Evolutionary conservation across 1,139 yeast genomes (phyloP), one percentile per base, ranked within the genome.

Genomic region (Arxiozyma slooffiae): DNA sequence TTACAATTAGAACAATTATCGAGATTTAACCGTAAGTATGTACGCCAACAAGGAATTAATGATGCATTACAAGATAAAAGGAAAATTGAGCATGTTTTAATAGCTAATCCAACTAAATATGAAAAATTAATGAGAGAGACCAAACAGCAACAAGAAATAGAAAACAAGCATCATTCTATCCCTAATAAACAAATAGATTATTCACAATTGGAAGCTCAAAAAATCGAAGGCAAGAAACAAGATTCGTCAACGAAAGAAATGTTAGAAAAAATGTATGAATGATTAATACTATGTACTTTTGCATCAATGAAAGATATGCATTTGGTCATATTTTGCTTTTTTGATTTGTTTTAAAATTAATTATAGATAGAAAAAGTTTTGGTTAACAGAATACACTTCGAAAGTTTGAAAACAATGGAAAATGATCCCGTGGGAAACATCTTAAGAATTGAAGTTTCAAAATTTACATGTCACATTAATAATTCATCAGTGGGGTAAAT

Each of bases 31-130:
- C 55, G 66, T 43, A 57, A 54, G n/a, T 53, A 57, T n/a, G 62
- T 66, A 14, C 54, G 52, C 36, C 50, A 54, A 42, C 48, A 54
- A 43, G 67, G 68, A 2, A 53, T 62, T 6, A 53, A 58, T 44
- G 66, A 62, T 52, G 60, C 58, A 46, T 52, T 56, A 11, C 61
- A 55, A 39, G 55, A 62, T 50, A 54, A 52, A 11, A 52, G 60
- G 22, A 63, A 64, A 44, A 46, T 58, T 2, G 53, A 57, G 26
- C 66, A 66, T 49, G 68, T 66, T 1, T 48, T 65, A 17, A 61
- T 63, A 30, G 70, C 70, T 4, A 66, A 67, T 47, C 70, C 70
- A 4, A 67, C 70, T 1, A 61, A 60, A 51, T 59, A 60, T 48
- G 67, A 64, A 48, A 57, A 57, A 36, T 41, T 64, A 52, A 52